These are phyloP conservation scores for Plantago lanceolata DNA, from an alignment of 305 asterid genomes.

Conservation along the genomic window DNA sequence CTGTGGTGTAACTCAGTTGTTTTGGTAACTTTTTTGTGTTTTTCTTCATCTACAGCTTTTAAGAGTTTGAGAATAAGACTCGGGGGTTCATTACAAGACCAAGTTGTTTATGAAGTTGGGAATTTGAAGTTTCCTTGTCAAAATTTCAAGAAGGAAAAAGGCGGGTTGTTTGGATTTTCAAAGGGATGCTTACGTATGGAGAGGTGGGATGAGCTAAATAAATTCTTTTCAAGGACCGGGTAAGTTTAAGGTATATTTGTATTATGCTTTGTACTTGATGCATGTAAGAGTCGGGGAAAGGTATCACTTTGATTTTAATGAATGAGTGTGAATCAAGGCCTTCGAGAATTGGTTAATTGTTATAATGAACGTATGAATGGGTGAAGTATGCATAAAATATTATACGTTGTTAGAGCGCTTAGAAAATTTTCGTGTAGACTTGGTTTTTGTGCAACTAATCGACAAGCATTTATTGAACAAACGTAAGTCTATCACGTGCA, in stretches of 20 bases:
- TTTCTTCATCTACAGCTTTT: constrained; percentile 51
- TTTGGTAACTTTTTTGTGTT: constrained; percentile 17
- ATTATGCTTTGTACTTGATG: constrained; percentile 10
- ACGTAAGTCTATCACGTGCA: too few relatives aligned
- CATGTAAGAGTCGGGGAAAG: neutral
- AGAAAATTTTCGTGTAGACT: too few relatives aligned
- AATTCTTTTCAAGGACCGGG: constrained; percentile 73
- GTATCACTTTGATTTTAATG: neutral
- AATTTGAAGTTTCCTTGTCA: constrained; percentile 47
- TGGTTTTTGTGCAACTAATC: too few relatives aligned
- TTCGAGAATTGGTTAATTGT: neutral
- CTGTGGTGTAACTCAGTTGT: neutral
- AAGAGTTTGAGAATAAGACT: constrained; percentile 69
- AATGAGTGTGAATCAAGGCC: neutral
- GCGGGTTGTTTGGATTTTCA: constrained; percentile 87
- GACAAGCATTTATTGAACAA: too few relatives aligned
- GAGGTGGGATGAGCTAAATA: constrained; percentile 92
- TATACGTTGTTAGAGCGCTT: neutral
- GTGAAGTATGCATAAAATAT: neutral
- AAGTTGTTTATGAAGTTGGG: constrained; percentile 66
- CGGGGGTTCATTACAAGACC: constrained; percentile 96
- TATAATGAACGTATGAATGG: neutral
- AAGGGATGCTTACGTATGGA: constrained; percentile 75
- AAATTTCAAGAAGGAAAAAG: constrained; percentile 50
- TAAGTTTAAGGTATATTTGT: constrained; percentile 35